Percentiles rank a stretch among this genome's conserved stretches.
These are phyloP conservation scores for Lagenidium giganteum DNA, from an alignment of 352 stramenopile genomes.

Conservation along the genomic window DNA sequence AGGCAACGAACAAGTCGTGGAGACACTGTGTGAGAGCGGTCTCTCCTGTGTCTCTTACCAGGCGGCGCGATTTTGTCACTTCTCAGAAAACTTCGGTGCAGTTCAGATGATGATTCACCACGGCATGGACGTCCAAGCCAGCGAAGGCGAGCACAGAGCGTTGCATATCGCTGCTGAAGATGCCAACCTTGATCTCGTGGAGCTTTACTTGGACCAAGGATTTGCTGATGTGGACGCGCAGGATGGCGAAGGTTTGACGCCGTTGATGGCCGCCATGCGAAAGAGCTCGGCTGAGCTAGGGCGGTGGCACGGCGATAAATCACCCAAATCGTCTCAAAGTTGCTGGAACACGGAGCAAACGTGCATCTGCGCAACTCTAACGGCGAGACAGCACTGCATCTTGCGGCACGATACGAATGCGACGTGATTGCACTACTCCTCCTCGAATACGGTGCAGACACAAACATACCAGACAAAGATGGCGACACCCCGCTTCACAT, in stretches of 20 bases:
- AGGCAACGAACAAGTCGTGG: too few species aligned
- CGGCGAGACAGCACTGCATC: slow-evolving; percentile 1
- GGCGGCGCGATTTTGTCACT: too few species aligned
- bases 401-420: background rate
- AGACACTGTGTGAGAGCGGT: too few species aligned
- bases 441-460: slow-evolving; percentile 10
- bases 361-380: slow-evolving; percentile 2
- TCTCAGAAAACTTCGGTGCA: too few species aligned
- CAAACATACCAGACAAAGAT: slow-evolving; percentile 1
- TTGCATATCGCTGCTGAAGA: too few species aligned
- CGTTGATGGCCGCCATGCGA: background rate
- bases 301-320: background rate
- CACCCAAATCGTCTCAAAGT: background rate
- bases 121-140: too few species aligned
- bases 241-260: slow-evolving; percentile 5
- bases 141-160: too few species aligned
- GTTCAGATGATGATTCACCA: too few species aligned
- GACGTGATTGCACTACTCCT: background rate
- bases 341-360: slow-evolving; percentile 1
- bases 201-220: slow-evolving; percentile 1
- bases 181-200: too few species aligned
- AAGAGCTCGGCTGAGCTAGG: background rate
- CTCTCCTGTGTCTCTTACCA: too few species aligned
- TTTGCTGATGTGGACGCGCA: slow-evolving; percentile 8
- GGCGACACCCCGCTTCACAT: slow-evolving; percentile 4